These are phyloP conservation scores for Boletus sp. DNA, from an alignment of 1,284 basidiomycete species.

Conservation along the genomic window DNA sequence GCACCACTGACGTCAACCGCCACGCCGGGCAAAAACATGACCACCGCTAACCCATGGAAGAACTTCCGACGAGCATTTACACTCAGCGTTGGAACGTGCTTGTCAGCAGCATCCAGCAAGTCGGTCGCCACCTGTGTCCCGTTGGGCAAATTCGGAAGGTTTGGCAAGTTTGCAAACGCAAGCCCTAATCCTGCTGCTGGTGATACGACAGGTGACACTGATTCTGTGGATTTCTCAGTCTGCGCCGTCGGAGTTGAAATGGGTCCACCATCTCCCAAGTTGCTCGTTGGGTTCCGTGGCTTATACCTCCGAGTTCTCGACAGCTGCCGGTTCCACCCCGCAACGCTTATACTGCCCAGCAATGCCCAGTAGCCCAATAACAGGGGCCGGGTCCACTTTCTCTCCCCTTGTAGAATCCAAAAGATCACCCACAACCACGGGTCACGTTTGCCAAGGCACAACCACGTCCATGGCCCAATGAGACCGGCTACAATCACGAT, in stretches of 20 bases:
- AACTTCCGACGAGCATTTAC: conserved; percentile 96
- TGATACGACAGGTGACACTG: conserved; percentile 22
- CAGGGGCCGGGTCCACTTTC: conserved; percentile 78
- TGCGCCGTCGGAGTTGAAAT: conserved; percentile 25
- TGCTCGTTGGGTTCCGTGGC: conserved; percentile 37
- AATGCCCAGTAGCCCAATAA: conserved; percentile 85
- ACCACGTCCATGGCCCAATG: conserved; percentile 90
- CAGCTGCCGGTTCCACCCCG: conserved; percentile 89
- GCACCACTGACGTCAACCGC: conserved; percentile 77
- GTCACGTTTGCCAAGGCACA: conserved; percentile 81
- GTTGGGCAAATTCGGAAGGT: conserved; percentile 48
- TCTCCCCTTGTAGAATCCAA: conserved; percentile 71
- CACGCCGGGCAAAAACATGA: conserved; percentile 95
- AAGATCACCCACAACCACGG: conserved; percentile 88
- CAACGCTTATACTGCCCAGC: conserved; percentile 80
- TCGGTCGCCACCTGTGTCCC: conserved; percentile 72
- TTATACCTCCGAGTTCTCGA: conserved; percentile 69
- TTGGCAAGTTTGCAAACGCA: conserved; percentile 52
- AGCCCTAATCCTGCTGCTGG: conserved; percentile 36
- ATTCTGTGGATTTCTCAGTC: conserved; percentile 23
- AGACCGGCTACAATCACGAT: conserved; percentile 77
- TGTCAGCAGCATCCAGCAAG: conserved; percentile 81
- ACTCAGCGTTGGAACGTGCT: conserved; percentile 82
- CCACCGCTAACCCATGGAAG: conserved; percentile 93
- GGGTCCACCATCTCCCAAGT: conserved; percentile 34